These are phyloP conservation scores for Xerocomus spinulosus DNA, from an alignment of 768 basidiomycete species.

Conservation along the genomic window DNA sequence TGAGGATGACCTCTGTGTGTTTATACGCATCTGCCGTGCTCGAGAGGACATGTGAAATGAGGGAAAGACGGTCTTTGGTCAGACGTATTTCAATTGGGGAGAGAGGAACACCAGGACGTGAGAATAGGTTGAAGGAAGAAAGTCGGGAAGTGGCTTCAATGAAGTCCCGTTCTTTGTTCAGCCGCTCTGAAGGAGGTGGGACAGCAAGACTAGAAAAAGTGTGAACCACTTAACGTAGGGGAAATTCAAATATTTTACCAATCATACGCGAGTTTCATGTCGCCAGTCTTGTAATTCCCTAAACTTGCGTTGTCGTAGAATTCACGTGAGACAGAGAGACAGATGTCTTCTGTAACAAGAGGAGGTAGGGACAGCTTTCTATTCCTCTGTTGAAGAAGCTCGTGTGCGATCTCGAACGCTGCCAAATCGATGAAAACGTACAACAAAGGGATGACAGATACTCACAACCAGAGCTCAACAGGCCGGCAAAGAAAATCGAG, in stretches of 20 bases:
- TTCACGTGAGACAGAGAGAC: slow-evolving; percentile 76
- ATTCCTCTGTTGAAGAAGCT: slow-evolving; percentile 48
- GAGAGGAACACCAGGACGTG: slow-evolving; percentile 70
- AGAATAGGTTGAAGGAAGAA: slow-evolving; percentile 83
- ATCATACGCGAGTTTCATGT: slow-evolving; percentile 96
- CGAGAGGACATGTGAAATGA: slow-evolving; percentile 83
- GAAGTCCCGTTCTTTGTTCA: slow-evolving; percentile 77
- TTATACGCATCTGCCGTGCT: slow-evolving; percentile 85
- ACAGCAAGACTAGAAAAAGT: slow-evolving; percentile 62
- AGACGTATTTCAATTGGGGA: slow-evolving; percentile 92
- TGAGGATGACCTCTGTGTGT: slow-evolving; percentile 87
- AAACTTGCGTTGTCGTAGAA: slow-evolving; percentile 93
- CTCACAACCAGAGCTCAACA: slow-evolving; percentile 86
- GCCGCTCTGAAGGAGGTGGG: slow-evolving; percentile 54
- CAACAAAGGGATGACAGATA: slow-evolving; percentile 19
- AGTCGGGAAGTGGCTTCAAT: slow-evolving; percentile 97
- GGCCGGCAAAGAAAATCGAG: slow-evolving; percentile 80
- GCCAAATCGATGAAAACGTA: slow-evolving; percentile 8
- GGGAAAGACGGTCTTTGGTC: slow-evolving; percentile 79
- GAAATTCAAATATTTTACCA: slow-evolving; percentile 50
- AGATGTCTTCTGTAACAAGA: slow-evolving; percentile 66
- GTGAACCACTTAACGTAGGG: slow-evolving; percentile 1
- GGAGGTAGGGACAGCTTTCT: slow-evolving; percentile 45
- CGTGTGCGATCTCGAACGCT: slow-evolving; percentile 69
- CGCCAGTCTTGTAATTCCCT: slow-evolving; percentile 88